Percentiles rank a stretch among this genome's conserved stretches.
These are phyloP conservation scores for Stenocarpella maydis DNA, from an alignment of 2,329 filamentous ascomycete genomes.

Conservation along the genomic window DNA sequence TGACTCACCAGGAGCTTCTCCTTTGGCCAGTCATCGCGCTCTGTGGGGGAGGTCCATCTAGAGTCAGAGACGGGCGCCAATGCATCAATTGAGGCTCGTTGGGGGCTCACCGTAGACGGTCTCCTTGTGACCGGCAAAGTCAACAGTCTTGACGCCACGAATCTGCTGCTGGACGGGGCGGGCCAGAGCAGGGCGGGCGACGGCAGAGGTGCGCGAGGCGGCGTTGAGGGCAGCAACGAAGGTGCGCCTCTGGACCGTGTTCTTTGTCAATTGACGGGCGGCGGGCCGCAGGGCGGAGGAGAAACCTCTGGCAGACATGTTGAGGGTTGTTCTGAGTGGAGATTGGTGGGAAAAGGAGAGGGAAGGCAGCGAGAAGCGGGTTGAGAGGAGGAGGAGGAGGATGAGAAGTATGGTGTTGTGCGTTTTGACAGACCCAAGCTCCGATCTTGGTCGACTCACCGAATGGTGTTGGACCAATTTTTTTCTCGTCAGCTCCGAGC, in stretches of 20 bases:
- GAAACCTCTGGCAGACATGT: conserved; percentile 82
- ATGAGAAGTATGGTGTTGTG: conserved; percentile 25
- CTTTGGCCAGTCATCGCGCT: conserved; percentile 97
- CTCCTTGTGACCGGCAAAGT: conserved; percentile 97
- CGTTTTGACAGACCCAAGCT: conserved; percentile 4
- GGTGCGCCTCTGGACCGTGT: conserved; percentile 68
- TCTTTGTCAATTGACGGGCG: conserved; percentile 69
- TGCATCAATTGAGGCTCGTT: conserved; percentile 24
- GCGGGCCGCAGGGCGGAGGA: conserved; percentile 72
- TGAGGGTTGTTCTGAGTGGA: conserved; percentile 49
- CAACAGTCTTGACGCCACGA: conserved; percentile 96
- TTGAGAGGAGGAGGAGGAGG: conserved; percentile 38
- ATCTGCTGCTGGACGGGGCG: conserved; percentile 66
- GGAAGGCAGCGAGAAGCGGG: conserved; percentile 39
- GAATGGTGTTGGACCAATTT: conserved; percentile 36
- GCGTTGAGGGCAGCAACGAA: conserved; percentile 65
- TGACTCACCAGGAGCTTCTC: conserved; percentile 93
- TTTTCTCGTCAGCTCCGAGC: conserved; percentile 27
- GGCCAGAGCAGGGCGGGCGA: conserved; percentile 57
- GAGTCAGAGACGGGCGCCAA: conserved; percentile 26
- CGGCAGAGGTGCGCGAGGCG: conserved; percentile 60
- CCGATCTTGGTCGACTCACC: conserved; percentile 33
- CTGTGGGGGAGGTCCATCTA: conserved; percentile 55
- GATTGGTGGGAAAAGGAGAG: conserved; percentile 37
- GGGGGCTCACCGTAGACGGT: conserved; percentile 80